Evolutionary conservation across 2,329 filamentous ascomycete genomes (phyloP), one percentile per base, ranked within the genome.

Genomic region (Orbilia brochopaga): DNA sequence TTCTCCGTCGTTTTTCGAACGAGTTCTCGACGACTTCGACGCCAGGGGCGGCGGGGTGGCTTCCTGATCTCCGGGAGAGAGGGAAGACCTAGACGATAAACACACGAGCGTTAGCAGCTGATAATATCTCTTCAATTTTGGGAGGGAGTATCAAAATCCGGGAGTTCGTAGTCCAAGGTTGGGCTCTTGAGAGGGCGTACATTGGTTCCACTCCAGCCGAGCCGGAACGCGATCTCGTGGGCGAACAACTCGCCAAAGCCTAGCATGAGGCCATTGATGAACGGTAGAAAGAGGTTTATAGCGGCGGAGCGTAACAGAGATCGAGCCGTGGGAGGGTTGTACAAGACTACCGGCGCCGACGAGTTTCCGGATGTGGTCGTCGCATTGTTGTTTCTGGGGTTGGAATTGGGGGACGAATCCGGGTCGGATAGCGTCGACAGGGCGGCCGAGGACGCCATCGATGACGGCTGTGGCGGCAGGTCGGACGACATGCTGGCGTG

Each of bases 201-300:
- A 87, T 94, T 96, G 70, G 94, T 97, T 61, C 89, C 89, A 74
- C 90, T 88, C 94, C 94, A 99, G 72, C 94, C 94, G 76, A 97
- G 82, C 77, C 93, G 84, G 78, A 93, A 99, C 1, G 94, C 94
- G 56, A 91, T 89, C 82, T 99, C 94, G 78, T 99, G 94, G 61
- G 94, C 94, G 80, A 99, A 93, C 57, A 99, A 82, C 82, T 99
- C 94, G 76, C 94, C 94, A 78, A 99, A 97, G 1, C 94, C 94
- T 77, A 99, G 82, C 94, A 99, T 99, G 83, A 99, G 86, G 52
- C 94, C 94, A 81, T 99, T 99, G 78, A 99, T 87, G 78, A 99
- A 99, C 0, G 94, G 94, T 19, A 99, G 81, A 0, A 99, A 77
- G n/a, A 99, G 83, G 79, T 99, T 99, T 81, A 99, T 99, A 4